These are phyloP conservation scores for bread wheat (Triticum aestivum) DNA, from an alignment of 176 grass and related monocot species.

Conservation along the genomic window IWGSC_CS_RefSeq_v2.1 NC_057801.1:433484972-433485471, in stretches of 20 bases:
- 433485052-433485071: neutral
- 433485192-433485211: constrained; percentile 22
- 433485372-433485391: neutral
- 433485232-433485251: constrained; percentile 36
- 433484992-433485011: no score
- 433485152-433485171: no score
- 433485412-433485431: neutral
- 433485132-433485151: neutral
- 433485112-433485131: neutral
- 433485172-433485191: no score
- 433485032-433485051: neutral
- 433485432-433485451: neutral
- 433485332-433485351: constrained; percentile 39
- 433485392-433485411: neutral
- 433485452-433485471: neutral
- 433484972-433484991: constrained; percentile 4
- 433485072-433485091: neutral
- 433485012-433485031: neutral
- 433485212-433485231: constrained; percentile 57
- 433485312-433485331: constrained; percentile 31
- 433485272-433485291: constrained; percentile 1
- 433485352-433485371: neutral
- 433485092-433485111: neutral
- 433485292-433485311: neutral
- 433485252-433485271: constrained; percentile 9